A percentile compares a stretch with the other conserved stretches of the same genome.
Conservation (phyloP, 192 early-diverging fungal genomes). For the Allomyces javanicus region DNA sequence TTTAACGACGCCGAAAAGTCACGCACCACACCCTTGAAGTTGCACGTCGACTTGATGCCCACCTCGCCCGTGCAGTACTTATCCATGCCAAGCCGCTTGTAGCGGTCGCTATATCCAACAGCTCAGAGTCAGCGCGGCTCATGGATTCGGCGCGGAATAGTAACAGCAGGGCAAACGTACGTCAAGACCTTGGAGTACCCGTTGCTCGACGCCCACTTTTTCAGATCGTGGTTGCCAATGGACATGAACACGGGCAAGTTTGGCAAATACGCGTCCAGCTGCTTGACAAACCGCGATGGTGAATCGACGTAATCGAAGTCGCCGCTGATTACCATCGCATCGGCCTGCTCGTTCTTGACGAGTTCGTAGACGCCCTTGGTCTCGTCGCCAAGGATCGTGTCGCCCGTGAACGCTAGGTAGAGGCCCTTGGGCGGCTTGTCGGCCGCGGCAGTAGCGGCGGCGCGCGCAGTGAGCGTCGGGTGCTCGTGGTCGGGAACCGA, state of each 20-base stretch:
- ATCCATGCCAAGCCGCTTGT: background rate
- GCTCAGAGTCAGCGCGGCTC: no score
- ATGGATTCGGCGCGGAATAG: no score
- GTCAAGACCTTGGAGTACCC: background rate
- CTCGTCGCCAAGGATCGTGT: background rate
- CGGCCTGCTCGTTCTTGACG: background rate
- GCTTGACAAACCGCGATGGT: background rate
- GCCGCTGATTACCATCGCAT: background rate
- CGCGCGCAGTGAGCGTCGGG: no score
- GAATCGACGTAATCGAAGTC: background rate
- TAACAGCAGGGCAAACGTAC: no score
- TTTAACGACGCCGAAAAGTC: no score
- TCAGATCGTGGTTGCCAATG: background rate
- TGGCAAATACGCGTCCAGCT: background rate
- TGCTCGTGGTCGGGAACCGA: no score
- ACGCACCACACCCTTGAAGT: background rate
- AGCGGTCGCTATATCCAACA: no score
- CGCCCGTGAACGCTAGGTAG: background rate
- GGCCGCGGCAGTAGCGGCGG: no score
- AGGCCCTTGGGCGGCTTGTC: no score
- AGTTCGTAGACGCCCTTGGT: background rate
- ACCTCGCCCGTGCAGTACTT: background rate
- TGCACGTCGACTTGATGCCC: background rate
- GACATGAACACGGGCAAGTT: background rate
- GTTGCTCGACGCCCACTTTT: background rate